Conservation (phyloP, 805 yeast genomes). For the Pichia pseudocactophila region DNA sequence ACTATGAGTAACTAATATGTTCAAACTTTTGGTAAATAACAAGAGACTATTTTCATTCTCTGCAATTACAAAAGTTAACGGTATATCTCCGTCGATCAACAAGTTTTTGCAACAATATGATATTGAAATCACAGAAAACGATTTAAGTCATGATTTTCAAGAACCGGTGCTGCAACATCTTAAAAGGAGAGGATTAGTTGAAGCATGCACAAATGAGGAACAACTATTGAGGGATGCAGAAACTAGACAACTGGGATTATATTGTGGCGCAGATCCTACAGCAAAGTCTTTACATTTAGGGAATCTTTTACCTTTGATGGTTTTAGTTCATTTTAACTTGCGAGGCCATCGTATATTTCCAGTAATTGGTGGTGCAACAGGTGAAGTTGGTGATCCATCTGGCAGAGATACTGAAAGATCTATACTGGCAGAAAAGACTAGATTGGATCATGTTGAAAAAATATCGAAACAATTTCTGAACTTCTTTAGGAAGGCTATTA, state of each 20-base stretch:
- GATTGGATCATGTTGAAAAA: constrained; percentile 46
- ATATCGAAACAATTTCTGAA: constrained; percentile 54
- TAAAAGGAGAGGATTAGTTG: constrained; percentile 38
- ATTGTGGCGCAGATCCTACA: constrained; percentile 96
- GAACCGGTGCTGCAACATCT: constrained; percentile 35
- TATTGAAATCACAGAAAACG: constrained; percentile 16
- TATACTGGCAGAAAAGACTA: constrained; percentile 41
- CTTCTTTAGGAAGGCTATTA: constrained; percentile 54
- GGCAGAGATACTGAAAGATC: constrained; percentile 76
- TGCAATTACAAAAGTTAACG: background rate
- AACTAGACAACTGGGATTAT: constrained; percentile 43
- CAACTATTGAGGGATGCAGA: constrained; percentile 17
- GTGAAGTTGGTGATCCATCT: constrained; percentile 93
- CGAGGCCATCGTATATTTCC: constrained; percentile 83
- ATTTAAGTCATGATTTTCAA: constrained; percentile 24
- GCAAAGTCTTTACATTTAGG: constrained; percentile 88
- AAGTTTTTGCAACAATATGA: constrained; percentile 15
- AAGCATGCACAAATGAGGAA: constrained; percentile 32
- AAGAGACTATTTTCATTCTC: background rate
- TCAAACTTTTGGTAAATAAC: too few relatives aligned
- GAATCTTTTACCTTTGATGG: constrained; percentile 79
- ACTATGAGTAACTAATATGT: too few relatives aligned
- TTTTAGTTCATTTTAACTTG: constrained; percentile 70
- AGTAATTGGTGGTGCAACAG: constrained; percentile 92
- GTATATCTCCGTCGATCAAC: constrained; percentile 14